Evolutionary conservation across 495 filamentous ascomycete genomes (phyloP), one percentile per base, ranked within the genome.

Genomic region (Aspergillus funiculosus): DNA sequence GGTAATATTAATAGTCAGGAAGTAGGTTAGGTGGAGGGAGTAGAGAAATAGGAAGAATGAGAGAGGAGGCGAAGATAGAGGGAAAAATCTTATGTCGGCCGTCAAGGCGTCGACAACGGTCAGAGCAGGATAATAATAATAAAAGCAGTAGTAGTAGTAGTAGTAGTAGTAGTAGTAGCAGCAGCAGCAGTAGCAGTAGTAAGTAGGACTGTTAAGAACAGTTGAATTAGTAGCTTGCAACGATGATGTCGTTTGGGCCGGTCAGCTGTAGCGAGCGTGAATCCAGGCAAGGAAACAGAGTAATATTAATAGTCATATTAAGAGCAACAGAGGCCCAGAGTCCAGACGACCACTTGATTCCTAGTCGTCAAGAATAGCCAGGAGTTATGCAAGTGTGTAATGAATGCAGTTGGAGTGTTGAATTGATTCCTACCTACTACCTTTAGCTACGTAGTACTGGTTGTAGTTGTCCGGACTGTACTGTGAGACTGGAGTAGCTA

Each of bases 271-370:
- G n/a, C n/a, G n/a, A n/a, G n/a, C n/a, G n/a, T 19, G 9, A 37
- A 19, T 37, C 34, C 19, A 37, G 34, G 34, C 22, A 19, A 41
- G 39, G 7, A 41, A 15, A 17, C 26, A 41, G 39, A 27, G 22
- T 50, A 38, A 48, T 22, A 42, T 47, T 24, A 39, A 36, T 48
- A 50, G 32, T 43, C 43, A 48, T 42, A 50, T 43, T 43, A 43
- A 21, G 25, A 24, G 41, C 18, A 43, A 30, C 11, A 37, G 20
- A 20, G 39, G 27, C n/a, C n/a, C n/a, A 30, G 7, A 20, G 39
- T 43, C 14, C 21, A 19, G 34, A 37, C 34, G 22, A 37, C n/a
- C 34, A 37, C 21, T 29, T 35, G 25, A 43, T 43, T 29, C 29
- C 35, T 32, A 30, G 42, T 13, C 21, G 42, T 36, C 42, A 39